phyloP scores from a whole-genome alignment of 164 flowering plant genomes.

The Stephania yunnanensis region DNA sequence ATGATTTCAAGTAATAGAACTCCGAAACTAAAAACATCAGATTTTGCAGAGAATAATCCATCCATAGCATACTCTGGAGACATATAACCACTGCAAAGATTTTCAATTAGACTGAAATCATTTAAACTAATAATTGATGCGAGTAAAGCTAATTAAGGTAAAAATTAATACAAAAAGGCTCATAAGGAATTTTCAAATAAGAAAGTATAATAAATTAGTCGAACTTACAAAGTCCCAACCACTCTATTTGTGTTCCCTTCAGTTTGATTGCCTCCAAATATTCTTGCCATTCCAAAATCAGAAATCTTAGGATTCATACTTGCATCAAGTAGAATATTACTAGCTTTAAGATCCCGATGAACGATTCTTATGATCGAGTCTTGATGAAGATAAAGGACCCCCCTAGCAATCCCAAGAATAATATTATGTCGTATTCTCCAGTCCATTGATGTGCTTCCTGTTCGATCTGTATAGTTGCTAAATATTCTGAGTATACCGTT shows the following conservation, averaged over 20 bases:
- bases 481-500: not conserved
- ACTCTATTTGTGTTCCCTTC: constrained; percentile 19
- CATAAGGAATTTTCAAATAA: no score
- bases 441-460: constrained; percentile 25
- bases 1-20: constrained; percentile 58
- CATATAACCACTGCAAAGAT: constrained; percentile 56
- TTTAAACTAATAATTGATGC: no score
- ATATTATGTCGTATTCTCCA: constrained; percentile 57
- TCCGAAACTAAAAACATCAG: constrained; percentile 69
- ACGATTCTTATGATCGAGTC: constrained; percentile 63
- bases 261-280: constrained; percentile 45
- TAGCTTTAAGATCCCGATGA: constrained; percentile 67
- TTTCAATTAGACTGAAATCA: not conserved
- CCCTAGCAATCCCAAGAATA: constrained; percentile 61
- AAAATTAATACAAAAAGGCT: no score
- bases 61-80: constrained; percentile 72
- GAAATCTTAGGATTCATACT: constrained; percentile 66
- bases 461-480: constrained; percentile 19
- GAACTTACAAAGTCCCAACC: constrained; percentile 15
- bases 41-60: constrained; percentile 53
- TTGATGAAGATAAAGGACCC: constrained; percentile 64
- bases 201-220: no score
- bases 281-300: constrained; percentile 73
- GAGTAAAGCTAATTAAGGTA: no score
- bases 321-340: constrained; percentile 57